These are phyloP conservation scores for Sedum album DNA, from an alignment of 164 flowering plant species.

Conservation along the genomic window DNA sequence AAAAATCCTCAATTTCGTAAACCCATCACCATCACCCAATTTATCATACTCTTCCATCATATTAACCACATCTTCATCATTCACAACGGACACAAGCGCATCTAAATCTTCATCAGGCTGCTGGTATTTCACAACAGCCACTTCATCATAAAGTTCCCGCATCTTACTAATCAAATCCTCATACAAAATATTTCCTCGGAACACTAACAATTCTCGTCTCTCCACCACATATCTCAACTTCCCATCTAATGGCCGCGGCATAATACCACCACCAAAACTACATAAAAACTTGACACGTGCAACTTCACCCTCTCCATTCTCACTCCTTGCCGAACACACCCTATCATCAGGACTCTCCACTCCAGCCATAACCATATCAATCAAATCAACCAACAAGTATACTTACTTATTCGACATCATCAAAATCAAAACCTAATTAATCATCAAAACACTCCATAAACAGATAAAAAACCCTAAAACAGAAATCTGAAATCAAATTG, in stretches of 20 bases:
- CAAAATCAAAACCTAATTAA: background rate
- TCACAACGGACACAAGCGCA: conserved; percentile 37
- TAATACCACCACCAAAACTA: conserved; percentile 49
- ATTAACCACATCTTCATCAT: conserved; percentile 30
- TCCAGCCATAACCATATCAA: background rate
- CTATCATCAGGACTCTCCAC: background rate
- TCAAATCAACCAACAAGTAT: background rate
- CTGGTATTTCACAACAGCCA: conserved; percentile 37
- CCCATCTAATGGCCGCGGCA: conserved; percentile 43
- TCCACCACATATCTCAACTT: conserved; percentile 58
- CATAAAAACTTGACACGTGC: conserved; percentile 36
- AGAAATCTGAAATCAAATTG: background rate
- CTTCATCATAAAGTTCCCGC: conserved; percentile 35
- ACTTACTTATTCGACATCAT: background rate
- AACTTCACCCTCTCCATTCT: background rate
- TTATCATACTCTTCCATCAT: conserved; percentile 7
- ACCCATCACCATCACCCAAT: background rate
- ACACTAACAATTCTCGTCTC: conserved; percentile 47
- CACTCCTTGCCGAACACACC: background rate
- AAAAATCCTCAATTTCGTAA: background rate
- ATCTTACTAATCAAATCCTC: conserved; percentile 49
- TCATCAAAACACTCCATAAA: background rate
- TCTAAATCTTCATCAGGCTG: conserved; percentile 50
- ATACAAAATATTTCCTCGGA: conserved; percentile 28
- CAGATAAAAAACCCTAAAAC: background rate